Conservation (phyloP, 352 stramenopile species). For the Phytophthora podocarpi region DNA sequence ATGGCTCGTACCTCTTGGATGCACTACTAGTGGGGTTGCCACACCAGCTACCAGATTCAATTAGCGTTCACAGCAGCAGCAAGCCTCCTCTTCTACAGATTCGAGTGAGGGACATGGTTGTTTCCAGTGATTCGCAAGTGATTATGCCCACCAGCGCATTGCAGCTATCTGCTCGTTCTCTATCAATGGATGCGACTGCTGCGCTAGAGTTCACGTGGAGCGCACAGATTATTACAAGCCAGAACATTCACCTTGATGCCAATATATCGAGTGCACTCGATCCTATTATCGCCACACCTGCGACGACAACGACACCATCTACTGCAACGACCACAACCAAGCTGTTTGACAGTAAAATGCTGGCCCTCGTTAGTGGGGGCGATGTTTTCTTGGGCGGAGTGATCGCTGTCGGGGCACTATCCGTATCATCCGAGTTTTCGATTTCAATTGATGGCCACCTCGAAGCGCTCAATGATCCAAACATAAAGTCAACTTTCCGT, state of each 20-base stretch:
- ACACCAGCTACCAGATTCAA: constrained; percentile 26
- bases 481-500: constrained; percentile 49
- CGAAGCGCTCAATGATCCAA: constrained; percentile 47
- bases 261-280: constrained; percentile 45
- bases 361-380: constrained; percentile 55
- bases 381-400: constrained; percentile 59
- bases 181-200: constrained; percentile 60
- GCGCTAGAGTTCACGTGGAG: constrained; percentile 47
- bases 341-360: constrained; percentile 35
- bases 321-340: constrained; percentile 4
- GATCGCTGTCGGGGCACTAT: constrained; percentile 55
- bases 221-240: constrained; percentile 46
- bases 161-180: constrained; percentile 42
- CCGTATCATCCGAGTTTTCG: constrained; percentile 52
- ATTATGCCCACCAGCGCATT: constrained; percentile 45
- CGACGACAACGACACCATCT: constrained; percentile 6
- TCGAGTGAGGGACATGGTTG: constrained; percentile 44
- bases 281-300: constrained; percentile 22
- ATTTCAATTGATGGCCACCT: constrained; percentile 55
- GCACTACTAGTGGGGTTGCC: constrained; percentile 28
- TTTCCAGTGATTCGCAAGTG: constrained; percentile 46
- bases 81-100: constrained; percentile 38
- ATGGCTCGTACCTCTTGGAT: constrained; percentile 59
- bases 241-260: constrained; percentile 56
- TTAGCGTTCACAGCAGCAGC: constrained; percentile 18